Base-by-base conservation (phyloP, 164 flowering plant species). In the Vitis cinerea region DNA sequence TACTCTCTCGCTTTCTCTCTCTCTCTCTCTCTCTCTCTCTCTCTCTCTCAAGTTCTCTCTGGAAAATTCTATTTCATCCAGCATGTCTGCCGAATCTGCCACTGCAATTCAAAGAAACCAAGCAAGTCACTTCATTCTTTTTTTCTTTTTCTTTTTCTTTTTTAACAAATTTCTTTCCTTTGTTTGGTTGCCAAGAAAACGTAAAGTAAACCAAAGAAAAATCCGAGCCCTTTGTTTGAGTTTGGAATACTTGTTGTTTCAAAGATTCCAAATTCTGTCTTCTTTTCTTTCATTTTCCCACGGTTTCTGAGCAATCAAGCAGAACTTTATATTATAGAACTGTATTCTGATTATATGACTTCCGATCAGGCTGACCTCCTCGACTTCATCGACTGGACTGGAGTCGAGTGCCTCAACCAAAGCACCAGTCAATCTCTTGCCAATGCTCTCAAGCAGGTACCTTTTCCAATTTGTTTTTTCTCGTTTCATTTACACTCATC, bases 341-440 rank as follows among this genome's bases (percentile, higher is more conserved):
- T 44, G 31, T 29, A 10, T 14, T 29, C 11, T 70, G 2, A 8
- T 19, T 16, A 50, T 50, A 10, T 12, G 15, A 10, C 50, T 13
- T 10, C 64, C 31, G 54, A 55, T 75, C 79, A 95, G 99, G 97
- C 90, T 74, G 98, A 95, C 84, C 83, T 95, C 5, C 70, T 84
- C 59, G 96, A 90, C 71, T 92, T 88, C 73, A 70, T 95, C 10
- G 92, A 91, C 66, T 95, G 98, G 98, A 79, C 91, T 31, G 87
- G 93, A 16, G 88, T 95, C 11, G 98, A 95, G 79, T 93, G 99
- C 73, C 92, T 95, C 61, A 95, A 95, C 73, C 93, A 91, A 59
- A 95, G 79, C 77, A 15, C 87, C 1, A 63, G 71, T 60, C 90
- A 87, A 74, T 81, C 96, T 27, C 66, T 86, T 37, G 64, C 72